Evolutionary conservation across 2,329 filamentous ascomycete genomes (phyloP).

Genomic region (Endocalyx cinctus): DNA sequence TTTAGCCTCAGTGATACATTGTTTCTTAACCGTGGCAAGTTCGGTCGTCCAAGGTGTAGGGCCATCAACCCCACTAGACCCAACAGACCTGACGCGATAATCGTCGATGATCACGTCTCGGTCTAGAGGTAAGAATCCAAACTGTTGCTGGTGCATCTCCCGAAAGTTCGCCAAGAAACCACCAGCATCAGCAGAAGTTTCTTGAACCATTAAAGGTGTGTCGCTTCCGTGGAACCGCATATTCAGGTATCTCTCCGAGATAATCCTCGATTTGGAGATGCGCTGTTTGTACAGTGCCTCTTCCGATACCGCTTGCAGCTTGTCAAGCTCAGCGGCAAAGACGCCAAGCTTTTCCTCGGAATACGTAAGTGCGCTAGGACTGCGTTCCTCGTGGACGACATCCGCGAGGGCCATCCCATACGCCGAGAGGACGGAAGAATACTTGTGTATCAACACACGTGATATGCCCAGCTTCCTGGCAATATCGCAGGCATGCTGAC

Average conservation of each 20-base stretch:
- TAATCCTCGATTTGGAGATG: conserved; percentile 10
- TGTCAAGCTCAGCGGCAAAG: conserved; percentile 4
- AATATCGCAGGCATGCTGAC: conserved; percentile 45
- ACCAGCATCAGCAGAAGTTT: too few relatives aligned
- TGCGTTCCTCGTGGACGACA: conserved; percentile 5
- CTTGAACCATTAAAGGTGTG: conserved; percentile 7
- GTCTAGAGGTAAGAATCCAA: too few relatives aligned
- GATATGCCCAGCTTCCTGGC: conserved; percentile 35
- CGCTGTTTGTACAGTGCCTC: conserved; percentile 11
- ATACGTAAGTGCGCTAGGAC: conserved; percentile 2
- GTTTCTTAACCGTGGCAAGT: too few relatives aligned
- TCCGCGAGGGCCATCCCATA: conserved; percentile 27
- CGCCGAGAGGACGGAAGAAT: conserved; percentile 31
- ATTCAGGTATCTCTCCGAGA: conserved; percentile 15
- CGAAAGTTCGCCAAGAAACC: too few relatives aligned
- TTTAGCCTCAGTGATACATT: too few relatives aligned
- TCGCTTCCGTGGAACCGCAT: conserved; percentile 17
- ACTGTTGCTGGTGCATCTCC: too few relatives aligned
- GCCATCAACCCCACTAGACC: conserved; percentile 1
- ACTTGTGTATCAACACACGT: conserved; percentile 36
- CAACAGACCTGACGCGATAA: conserved; percentile 6
- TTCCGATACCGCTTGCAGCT: conserved; percentile 8
- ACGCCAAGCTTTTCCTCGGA: conserved; percentile 1
- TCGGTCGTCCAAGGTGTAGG: too few relatives aligned
- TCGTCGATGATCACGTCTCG: conserved; percentile 8